A percentile compares a stretch with the other conserved stretches of the same genome.
Evolutionary conservation across 495 filamentous ascomycete species (phyloP).

Genomic region (Pseudevernia furfuracea): DNA sequence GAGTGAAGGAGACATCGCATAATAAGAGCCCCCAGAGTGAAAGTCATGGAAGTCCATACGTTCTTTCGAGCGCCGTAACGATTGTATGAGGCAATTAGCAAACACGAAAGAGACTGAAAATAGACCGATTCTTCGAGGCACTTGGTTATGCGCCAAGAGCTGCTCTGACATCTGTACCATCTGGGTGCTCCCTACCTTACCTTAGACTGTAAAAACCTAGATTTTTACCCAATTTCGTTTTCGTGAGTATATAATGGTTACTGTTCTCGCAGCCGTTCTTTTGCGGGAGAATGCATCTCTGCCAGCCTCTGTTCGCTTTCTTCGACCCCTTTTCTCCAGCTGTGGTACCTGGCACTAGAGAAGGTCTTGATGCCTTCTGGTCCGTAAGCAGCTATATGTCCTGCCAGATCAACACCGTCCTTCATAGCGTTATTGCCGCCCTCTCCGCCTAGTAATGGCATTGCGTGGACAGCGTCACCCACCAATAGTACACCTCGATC

Average conservation of each 20-base stretch:
- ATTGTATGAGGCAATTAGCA: neutral
- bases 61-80: neutral
- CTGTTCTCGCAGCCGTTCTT: neutral
- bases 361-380: constrained; percentile 23
- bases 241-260: neutral
- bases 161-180: neutral
- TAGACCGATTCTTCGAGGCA: neutral
- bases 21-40: neutral
- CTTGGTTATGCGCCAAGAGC: neutral
- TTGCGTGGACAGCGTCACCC: constrained; percentile 37
- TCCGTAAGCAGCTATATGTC: constrained; percentile 25
- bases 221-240: neutral
- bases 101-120: neutral
- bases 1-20: neutral
- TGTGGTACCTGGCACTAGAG: constrained; percentile 25
- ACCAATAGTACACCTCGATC: constrained; percentile 29
- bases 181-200: neutral
- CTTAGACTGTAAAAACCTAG: neutral
- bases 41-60: neutral
- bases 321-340: constrained; percentile 29
- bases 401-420: constrained; percentile 35
- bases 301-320: constrained; percentile 24
- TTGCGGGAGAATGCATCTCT: constrained; percentile 14
- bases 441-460: constrained; percentile 37
- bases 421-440: constrained; percentile 36